Percentiles rank a stretch among this genome's conserved stretches.
Conservation (phyloP, 176 grass and related monocot genomes). For the Lolium rigidum region DNA sequence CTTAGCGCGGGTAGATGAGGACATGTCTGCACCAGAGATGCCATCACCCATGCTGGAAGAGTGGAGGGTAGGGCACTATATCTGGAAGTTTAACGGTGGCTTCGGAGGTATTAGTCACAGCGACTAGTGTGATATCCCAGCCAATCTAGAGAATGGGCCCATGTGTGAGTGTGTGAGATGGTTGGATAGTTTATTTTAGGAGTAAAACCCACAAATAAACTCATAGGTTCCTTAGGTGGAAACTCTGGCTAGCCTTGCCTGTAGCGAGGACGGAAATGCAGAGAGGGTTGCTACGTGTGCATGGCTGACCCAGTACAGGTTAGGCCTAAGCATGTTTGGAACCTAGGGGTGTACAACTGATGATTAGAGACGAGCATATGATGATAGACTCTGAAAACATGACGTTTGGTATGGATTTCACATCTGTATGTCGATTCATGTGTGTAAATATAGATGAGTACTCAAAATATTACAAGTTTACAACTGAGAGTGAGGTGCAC, state of each 20-base stretch:
- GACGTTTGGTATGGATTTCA: not conserved
- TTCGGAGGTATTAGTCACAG: too few relatives aligned
- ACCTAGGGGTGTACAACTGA: not conserved
- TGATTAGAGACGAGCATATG: not conserved
- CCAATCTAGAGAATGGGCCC: too few relatives aligned
- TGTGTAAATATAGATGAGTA: not conserved
- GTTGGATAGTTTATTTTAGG: too few relatives aligned
- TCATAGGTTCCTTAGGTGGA: too few relatives aligned
- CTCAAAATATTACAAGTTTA: not conserved
- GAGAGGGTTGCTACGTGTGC: not conserved
- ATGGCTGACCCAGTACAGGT: not conserved
- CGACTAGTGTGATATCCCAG: too few relatives aligned
- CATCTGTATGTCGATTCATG: not conserved
- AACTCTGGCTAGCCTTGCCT: not conserved
- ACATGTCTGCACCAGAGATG: not conserved
- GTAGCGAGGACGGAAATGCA: not conserved
- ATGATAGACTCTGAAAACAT: not conserved
- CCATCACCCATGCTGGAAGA: not conserved
- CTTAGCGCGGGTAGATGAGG: not conserved
- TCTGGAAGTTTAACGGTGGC: too few relatives aligned
- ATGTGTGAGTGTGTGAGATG: too few relatives aligned
- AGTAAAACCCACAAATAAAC: too few relatives aligned
- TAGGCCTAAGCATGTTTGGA: not conserved
- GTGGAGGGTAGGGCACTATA: too few relatives aligned
- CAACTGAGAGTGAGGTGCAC: not conserved